Conservation (phyloP, 78 protist genomes). For the Isochrysis galbana region DNA sequence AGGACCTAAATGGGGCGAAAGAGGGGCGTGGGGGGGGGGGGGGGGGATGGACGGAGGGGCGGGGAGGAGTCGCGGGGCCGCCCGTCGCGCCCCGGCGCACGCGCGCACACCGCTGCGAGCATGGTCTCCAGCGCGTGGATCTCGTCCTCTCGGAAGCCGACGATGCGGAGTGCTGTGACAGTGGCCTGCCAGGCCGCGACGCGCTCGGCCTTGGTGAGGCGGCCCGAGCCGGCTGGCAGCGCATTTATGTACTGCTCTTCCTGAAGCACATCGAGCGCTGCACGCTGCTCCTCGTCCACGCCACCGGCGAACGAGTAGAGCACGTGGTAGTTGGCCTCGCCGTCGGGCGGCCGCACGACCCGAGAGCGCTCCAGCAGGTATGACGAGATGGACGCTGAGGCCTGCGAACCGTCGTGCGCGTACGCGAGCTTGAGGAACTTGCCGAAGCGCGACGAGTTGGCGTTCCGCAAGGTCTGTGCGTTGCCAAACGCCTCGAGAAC, state of each 20-base stretch:
- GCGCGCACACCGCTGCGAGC: background rate
- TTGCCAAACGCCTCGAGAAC: slow-evolving; percentile 90
- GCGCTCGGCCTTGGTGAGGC: background rate
- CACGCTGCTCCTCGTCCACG: background rate
- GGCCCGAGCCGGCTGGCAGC: background rate
- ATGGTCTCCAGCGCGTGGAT: background rate
- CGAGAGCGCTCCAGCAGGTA: slow-evolving; percentile 82
- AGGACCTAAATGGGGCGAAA: too few relatives aligned
- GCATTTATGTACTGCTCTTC: slow-evolving; percentile 61
- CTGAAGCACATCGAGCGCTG: slow-evolving; percentile 19
- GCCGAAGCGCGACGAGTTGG: slow-evolving; percentile 74
- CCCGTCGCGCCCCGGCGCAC: too few relatives aligned
- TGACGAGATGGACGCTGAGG: slow-evolving; percentile 69
- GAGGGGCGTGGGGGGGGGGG: too few relatives aligned
- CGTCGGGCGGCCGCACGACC: slow-evolving; percentile 69
- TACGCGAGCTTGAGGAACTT: slow-evolving; percentile 82
- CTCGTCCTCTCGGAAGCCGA: background rate
- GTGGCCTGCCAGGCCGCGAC: background rate
- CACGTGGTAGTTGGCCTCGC: slow-evolving; percentile 92
- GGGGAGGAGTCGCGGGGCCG: too few relatives aligned
- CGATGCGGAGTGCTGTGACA: background rate
- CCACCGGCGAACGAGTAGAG: slow-evolving; percentile 54
- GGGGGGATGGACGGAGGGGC: too few relatives aligned
- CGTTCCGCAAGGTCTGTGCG: slow-evolving; percentile 88
- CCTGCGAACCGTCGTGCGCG: slow-evolving; percentile 56